A percentile compares a stretch with the other conserved stretches of the same genome.
Evolutionary conservation across 2,329 filamentous ascomycete genomes (phyloP).

Genomic region (Zymoseptoria passerinii): DNA sequence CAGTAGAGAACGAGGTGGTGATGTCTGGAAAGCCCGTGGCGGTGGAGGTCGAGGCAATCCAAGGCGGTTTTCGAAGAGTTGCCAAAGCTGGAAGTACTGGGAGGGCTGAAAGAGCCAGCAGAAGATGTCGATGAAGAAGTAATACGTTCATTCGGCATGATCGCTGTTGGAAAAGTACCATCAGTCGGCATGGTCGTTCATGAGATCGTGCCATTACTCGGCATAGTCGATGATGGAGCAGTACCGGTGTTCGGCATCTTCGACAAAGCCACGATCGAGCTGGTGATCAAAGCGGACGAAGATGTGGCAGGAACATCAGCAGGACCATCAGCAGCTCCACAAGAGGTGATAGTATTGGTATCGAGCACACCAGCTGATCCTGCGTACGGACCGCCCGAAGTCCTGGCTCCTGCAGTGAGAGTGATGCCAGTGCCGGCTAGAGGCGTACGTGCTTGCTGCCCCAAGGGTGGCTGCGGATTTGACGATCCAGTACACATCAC

Average conservation of each 20-base stretch:
- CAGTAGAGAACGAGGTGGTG: not conserved
- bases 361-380: conserved; percentile 4
- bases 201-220: not conserved
- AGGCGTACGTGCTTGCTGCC: conserved; percentile 1
- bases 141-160: not conserved
- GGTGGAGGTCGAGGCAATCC: not conserved
- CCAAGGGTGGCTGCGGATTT: conserved; percentile 3
- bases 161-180: not conserved
- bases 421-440: conserved; percentile 4
- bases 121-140: not conserved
- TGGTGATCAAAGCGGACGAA: not conserved
- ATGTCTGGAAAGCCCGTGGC: not conserved
- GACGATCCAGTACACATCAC: conserved; percentile 7
- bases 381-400: conserved; percentile 3
- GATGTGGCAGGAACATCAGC: not conserved
- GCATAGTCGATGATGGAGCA: not conserved
- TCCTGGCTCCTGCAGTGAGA: conserved; percentile 1
- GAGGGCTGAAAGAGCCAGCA: not conserved
- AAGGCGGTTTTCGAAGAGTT: not conserved
- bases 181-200: not conserved
- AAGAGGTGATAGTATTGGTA: not conserved
- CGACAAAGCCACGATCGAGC: not conserved
- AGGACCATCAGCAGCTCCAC: not conserved
- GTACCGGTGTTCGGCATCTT: not conserved
- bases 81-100: not conserved